phyloP scores from a whole-genome alignment of 768 basidiomycete species.

The Mycena crocata region DNA sequence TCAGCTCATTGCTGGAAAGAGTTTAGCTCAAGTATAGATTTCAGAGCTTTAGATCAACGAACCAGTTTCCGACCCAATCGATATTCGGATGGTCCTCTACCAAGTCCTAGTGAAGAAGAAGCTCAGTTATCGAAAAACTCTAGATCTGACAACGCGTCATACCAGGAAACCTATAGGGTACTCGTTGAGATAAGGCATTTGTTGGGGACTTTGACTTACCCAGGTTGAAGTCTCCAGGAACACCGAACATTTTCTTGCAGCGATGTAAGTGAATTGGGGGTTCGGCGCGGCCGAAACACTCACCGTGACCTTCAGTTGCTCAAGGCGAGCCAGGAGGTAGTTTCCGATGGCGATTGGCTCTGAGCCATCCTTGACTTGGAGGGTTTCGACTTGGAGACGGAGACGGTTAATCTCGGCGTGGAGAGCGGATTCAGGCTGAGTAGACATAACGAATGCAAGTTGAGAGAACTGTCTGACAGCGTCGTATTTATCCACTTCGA shows the following conservation, averaged over 20 bases:
- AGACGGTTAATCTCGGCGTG: conserved; percentile 61
- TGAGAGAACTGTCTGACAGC: background rate
- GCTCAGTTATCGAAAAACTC: conserved; percentile 13
- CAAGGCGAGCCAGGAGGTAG: conserved; percentile 72
- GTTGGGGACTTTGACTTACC: conserved; percentile 36
- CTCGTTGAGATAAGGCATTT: no score
- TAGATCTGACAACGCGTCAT: background rate
- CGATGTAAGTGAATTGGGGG: background rate
- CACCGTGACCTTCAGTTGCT: conserved; percentile 74
- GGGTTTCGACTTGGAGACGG: conserved; percentile 55
- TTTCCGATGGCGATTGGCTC: conserved; percentile 64
- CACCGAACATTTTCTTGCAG: conserved; percentile 81
- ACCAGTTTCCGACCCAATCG: conserved; percentile 92
- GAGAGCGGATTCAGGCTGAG: conserved; percentile 41
- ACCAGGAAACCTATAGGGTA: conserved; percentile 67
- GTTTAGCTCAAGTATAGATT: background rate
- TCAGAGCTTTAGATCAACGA: conserved; percentile 17
- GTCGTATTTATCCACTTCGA: conserved; percentile 28
- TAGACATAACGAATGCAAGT: conserved; percentile 29
- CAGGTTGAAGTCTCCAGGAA: conserved; percentile 91
- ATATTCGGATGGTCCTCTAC: conserved; percentile 84
- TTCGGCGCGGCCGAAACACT: conserved; percentile 20
- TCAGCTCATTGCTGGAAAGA: conserved; percentile 80
- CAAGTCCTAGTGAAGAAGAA: conserved; percentile 64
- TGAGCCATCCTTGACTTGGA: conserved; percentile 51